Base-by-base conservation (phyloP, 495 filamentous ascomycete species). In the Alectoria sarmentosa region DNA sequence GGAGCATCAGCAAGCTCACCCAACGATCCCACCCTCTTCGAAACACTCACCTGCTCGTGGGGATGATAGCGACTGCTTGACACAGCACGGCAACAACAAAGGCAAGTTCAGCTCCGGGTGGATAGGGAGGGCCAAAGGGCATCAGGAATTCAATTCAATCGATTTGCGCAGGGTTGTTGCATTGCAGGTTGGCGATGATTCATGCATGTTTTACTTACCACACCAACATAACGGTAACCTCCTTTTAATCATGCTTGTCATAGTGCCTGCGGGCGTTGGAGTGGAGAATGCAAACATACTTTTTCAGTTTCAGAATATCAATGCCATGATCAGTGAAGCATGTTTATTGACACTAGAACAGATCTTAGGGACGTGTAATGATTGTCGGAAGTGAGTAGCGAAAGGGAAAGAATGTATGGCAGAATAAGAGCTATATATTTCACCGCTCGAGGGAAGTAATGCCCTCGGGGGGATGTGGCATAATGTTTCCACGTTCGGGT, bases 41-140 rank as follows among this genome's bases (percentile, higher is more conserved):
- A 15, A 62, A n/a, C 52, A 55, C 15, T 17, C 56, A 58, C 62
- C 62, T 64, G 52, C 62, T 58, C 42, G 62, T 64, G 62, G 62
- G 62, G 62, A 64, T 58, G 62, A 34, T 37, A 34, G 30, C 38
- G 56, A 64, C 21, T 57, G 26, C 39, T 44, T 44, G 54, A 32
- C 52, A 34, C 52, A 55, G 54, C 52, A 32, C 46, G 39, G 38
- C 28, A 58, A 57, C 15, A 19, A 34, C 14, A 30, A 32, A 48
- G 60, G 60, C 42, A 48, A 26, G 46, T 42, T 6, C 36, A 46
- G 14, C 62, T 54, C 42, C 37, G 54, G 62, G 26, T 42, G 26
- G 42, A n/a, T 11, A 58, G 62, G 54, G 52, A 64, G 62, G 62
- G 39, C 54, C 21, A 17, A 21, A 55, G 30, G 30, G 54, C 13